Evolutionary conservation across 768 basidiomycete species (phyloP).

Genomic region (Nevesoporus exiguus): DNA sequence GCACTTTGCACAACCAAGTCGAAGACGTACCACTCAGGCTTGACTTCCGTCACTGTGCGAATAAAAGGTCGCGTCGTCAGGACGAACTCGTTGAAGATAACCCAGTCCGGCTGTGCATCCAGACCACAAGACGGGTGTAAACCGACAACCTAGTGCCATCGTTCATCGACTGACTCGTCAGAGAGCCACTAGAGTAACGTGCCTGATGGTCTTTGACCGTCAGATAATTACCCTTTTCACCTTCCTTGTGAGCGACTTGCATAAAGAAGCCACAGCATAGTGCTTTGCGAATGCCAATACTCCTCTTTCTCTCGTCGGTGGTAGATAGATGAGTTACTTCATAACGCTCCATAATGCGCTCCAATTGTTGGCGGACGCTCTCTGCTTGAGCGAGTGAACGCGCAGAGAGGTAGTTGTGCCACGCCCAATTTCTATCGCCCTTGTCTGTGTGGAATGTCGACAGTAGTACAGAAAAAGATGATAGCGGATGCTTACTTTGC

Average conservation of each 20-base stretch:
- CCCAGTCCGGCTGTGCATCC: slow-evolving; percentile 87
- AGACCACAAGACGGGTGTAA: slow-evolving; percentile 83
- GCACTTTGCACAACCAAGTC: not conserved
- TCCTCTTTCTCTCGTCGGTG: slow-evolving; percentile 66
- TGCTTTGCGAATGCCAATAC: slow-evolving; percentile 71
- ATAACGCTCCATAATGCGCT: slow-evolving; percentile 87
- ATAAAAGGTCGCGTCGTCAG: slow-evolving; percentile 87
- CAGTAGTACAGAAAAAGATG: not conserved
- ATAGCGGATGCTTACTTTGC: slow-evolving; percentile 51
- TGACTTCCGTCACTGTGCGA: slow-evolving; percentile 87
- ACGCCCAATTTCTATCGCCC: slow-evolving; percentile 82
- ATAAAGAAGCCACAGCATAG: too few species aligned
- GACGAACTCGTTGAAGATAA: slow-evolving; percentile 92
- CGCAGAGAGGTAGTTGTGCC: too few species aligned
- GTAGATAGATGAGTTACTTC: slow-evolving; percentile 74
- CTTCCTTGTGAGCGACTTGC: slow-evolving; percentile 95
- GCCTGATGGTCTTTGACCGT: slow-evolving; percentile 97
- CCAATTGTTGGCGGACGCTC: slow-evolving; percentile 86
- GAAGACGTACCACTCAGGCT: slow-evolving; percentile 72
- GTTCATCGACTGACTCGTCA: not conserved
- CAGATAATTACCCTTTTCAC: slow-evolving; percentile 83
- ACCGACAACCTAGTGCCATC: slow-evolving; percentile 12
- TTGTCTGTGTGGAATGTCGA: slow-evolving; percentile 45
- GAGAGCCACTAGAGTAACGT: slow-evolving; percentile 13
- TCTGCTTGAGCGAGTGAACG: slow-evolving; percentile 88